Evolutionary conservation across 495 filamentous ascomycete species (phyloP), one percentile per base, ranked within the genome.

Genomic region (Aspergillus sclerotiicarbonarius): DNA sequence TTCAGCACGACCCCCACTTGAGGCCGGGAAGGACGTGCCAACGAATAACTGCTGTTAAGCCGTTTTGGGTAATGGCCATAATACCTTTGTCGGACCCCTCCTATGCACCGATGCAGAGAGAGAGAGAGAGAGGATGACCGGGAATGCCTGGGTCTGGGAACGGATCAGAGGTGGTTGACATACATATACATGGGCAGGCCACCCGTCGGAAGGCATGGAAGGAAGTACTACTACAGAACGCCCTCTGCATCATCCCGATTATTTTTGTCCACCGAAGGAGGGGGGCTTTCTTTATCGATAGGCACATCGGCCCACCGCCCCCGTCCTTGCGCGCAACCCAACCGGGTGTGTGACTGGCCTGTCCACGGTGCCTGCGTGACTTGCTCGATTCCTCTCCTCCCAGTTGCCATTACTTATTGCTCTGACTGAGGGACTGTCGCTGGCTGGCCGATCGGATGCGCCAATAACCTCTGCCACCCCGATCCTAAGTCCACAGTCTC

Each of bases 361-460:
- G 66, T n/a, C n/a, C n/a, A n/a, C n/a, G n/a, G n/a, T 69, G 62
- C 67, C 64, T 70, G 67, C 67, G 64, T 70, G 62, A 62, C 62
- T 63, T 29, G 8, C 29, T 50, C 47, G 10, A 20, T 49, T 30
- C 31, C 46, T 49, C 25, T 32, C n/a, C 43, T n/a, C 25, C 25
- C 25, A 25, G 2, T 25, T 25, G 2, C 41, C n/a, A 18, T 18
- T 45, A 20, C 41, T 35, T 3, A 41, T n/a, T 41, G 13, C 37
- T 41, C 2, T n/a, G 8, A 15, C 37, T 35, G 8, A 10, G 33
- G 8, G 1, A 9, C 8, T 35, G 18, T 53, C 37, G 7, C 15
- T 25, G 25, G 25, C 2, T 25, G 25, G 13, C 37, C 37, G 37
- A 41, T 41, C 37, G 37, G 37, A 41, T 12, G 12, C 37, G 5